These are phyloP conservation scores for Bretziella fagacearum DNA, from an alignment of 2,329 filamentous ascomycete species.

Conservation along the genomic window DNA sequence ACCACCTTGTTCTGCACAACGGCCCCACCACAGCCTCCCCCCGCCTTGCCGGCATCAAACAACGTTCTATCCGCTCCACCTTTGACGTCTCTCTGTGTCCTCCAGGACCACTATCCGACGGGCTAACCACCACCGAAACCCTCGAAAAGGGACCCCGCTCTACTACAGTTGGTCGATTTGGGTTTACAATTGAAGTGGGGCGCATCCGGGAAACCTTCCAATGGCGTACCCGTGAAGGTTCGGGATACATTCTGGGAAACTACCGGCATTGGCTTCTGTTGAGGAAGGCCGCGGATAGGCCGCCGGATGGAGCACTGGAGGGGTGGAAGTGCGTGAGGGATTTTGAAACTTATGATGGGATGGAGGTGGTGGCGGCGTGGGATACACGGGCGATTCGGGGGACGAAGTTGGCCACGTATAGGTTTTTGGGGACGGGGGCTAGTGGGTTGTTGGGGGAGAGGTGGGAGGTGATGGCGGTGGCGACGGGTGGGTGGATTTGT, in stretches of 20 bases:
- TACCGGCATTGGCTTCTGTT: constrained; percentile 27
- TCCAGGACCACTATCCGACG: constrained; percentile 8
- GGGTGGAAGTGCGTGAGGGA: constrained; percentile 2
- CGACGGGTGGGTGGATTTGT: constrained; percentile 6
- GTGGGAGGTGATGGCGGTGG: constrained; percentile 29
- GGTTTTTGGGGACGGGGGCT: constrained; percentile 25
- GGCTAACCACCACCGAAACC: constrained; percentile 10
- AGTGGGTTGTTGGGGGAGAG: constrained; percentile 25
- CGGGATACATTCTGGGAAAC: constrained; percentile 19
- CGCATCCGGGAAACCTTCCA: constrained; percentile 24
- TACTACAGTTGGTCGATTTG: constrained; percentile 17
- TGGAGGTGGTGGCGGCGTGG: constrained; percentile 29
- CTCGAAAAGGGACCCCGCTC: constrained; percentile 12
- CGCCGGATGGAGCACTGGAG: constrained; percentile 11
- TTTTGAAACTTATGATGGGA: constrained; percentile 17
- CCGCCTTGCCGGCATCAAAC: constrained; percentile 8
- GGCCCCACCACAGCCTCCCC: constrained; percentile 5
- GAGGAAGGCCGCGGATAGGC: constrained; percentile 18
- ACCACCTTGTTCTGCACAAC: constrained; percentile 7
- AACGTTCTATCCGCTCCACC: background rate
- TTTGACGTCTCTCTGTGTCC: constrained; percentile 14
- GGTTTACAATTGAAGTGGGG: constrained; percentile 23
- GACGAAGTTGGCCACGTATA: constrained; percentile 24
- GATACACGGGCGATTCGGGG: constrained; percentile 19
- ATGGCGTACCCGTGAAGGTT: constrained; percentile 26